Conservation (phyloP, 495 filamentous ascomycete species). For the Tricharina praecox region DNA sequence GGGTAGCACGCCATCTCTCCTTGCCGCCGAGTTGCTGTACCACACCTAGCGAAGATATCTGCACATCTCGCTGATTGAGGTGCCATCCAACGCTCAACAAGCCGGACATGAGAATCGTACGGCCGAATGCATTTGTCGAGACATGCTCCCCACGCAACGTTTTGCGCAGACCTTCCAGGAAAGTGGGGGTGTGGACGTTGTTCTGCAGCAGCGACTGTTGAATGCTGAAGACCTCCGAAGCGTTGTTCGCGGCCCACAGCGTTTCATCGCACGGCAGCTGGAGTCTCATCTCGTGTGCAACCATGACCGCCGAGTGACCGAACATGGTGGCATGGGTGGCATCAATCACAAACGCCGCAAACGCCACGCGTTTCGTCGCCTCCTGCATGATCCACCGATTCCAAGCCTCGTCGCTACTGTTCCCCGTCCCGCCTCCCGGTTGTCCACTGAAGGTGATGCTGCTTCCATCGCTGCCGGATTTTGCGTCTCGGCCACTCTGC, state of each 20-base stretch:
- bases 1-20: conserved; percentile 78
- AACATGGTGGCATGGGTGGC: conserved; percentile 97
- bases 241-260: conserved; percentile 82
- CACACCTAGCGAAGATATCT: conserved; percentile 63
- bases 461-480: conserved; percentile 35
- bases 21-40: conserved; percentile 67
- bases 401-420: conserved; percentile 81
- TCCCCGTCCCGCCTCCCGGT: conserved; percentile 42
- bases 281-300: conserved; percentile 84
- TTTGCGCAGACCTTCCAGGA: conserved; percentile 78
- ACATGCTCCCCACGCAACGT: conserved; percentile 78
- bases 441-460: conserved; percentile 34
- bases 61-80: conserved; percentile 91
- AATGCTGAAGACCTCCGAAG: conserved; percentile 70
- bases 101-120: conserved; percentile 91
- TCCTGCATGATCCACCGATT: conserved; percentile 93
- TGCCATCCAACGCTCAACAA: conserved; percentile 91
- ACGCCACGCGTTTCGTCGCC: conserved; percentile 74
- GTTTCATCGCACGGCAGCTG: conserved; percentile 88
- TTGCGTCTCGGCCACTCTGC: conserved; percentile 56
- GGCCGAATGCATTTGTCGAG: conserved; percentile 82
- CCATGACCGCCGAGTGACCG: conserved; percentile 92
- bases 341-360: conserved; percentile 89
- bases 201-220: conserved; percentile 68
- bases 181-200: conserved; percentile 71